phyloP scores from a whole-genome alignment of 495 filamentous ascomycete species.

The Astrocystis sublimbata region DNA sequence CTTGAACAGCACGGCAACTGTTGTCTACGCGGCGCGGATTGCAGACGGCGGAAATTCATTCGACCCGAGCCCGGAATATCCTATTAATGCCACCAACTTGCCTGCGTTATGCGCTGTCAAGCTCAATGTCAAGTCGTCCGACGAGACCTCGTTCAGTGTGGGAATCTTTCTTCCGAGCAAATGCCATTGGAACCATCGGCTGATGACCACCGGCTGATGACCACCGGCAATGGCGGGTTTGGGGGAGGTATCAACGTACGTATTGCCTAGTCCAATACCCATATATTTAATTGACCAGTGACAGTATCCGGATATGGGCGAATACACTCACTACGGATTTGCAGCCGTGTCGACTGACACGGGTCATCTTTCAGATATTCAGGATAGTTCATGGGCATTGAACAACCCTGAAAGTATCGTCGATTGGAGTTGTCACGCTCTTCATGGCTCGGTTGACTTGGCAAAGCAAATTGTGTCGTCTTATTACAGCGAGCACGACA shows the following conservation, averaged over 20 bases:
- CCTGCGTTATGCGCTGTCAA: slow-evolving; percentile 50
- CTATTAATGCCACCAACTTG: slow-evolving; percentile 36
- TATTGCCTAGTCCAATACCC: background rate
- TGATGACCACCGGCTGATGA: slow-evolving; percentile 20
- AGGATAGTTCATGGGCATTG: slow-evolving; percentile 48
- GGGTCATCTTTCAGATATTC: slow-evolving; percentile 47
- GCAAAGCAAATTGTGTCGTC: slow-evolving; percentile 39
- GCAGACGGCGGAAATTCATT: background rate
- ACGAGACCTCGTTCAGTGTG: slow-evolving; percentile 43
- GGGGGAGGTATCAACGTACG: slow-evolving; percentile 21
- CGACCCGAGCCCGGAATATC: slow-evolving; percentile 9
- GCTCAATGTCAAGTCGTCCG: slow-evolving; percentile 47
- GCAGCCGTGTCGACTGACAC: slow-evolving; percentile 57
- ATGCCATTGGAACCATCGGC: slow-evolving; percentile 19
- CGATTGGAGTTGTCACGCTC: slow-evolving; percentile 53
- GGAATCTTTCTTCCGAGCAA: slow-evolving; percentile 49
- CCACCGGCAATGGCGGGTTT: slow-evolving; percentile 20
- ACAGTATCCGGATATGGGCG: slow-evolving; percentile 22
- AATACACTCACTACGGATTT: slow-evolving; percentile 45
- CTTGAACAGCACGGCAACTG: background rate
- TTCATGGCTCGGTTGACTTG: slow-evolving; percentile 50
- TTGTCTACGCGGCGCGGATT: background rate
- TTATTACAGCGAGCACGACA: slow-evolving; percentile 42
- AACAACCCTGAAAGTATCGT: slow-evolving; percentile 38
- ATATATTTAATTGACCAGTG: background rate